Evolutionary conservation across 78 protist genomes (phyloP), one percentile per base, ranked within the genome.

Genomic region (Creolimax fragrantissima): DNA sequence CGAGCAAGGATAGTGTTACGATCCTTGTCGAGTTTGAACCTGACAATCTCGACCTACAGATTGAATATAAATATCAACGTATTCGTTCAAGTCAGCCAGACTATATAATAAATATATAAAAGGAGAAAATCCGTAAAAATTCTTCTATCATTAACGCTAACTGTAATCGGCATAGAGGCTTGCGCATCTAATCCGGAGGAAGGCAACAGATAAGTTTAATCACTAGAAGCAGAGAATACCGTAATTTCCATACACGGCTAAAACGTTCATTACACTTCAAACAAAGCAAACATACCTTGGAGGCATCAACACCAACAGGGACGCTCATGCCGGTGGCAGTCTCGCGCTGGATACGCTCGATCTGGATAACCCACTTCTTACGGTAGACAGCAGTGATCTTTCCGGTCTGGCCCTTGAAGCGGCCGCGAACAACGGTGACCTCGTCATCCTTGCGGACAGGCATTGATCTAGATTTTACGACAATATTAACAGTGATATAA

Each of bases 391-490:
- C 45, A 42, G 92, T 45, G 86, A 98, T 96, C 95, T 97, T 94
- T 90, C 99, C 99, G 86, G 95, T 85, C 85, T 84, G 43, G 36
- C 95, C 96, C 96, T 98, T 98, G 96, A 93, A 39, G 42, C 44
- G 89, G 35, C 99, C 99, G 37, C 97, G 93, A 43, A 93, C 91
- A 45, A 98, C 97, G 7, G 45, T 58, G 45, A 98, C 99, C 96
- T 97, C 99, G 88, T 99, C 99, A 84, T 97, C 99, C 96, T 96
- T 97, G 91, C 99, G 97, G 95, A 99, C 90, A 85, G 99, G 99
- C 88, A 99, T 90, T 41, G 99, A 94, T 42, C 99, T 90, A 2
- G 35, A 2, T 11, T 4, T 35, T 43, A n/a, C n/a, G n/a, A n/a
- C n/a, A 7, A 84, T 7, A 7, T 4, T 7, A 7, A 84, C 32